Base-by-base conservation (phyloP, 148 eudicot species). In the Nyssa sinensis region DNA sequence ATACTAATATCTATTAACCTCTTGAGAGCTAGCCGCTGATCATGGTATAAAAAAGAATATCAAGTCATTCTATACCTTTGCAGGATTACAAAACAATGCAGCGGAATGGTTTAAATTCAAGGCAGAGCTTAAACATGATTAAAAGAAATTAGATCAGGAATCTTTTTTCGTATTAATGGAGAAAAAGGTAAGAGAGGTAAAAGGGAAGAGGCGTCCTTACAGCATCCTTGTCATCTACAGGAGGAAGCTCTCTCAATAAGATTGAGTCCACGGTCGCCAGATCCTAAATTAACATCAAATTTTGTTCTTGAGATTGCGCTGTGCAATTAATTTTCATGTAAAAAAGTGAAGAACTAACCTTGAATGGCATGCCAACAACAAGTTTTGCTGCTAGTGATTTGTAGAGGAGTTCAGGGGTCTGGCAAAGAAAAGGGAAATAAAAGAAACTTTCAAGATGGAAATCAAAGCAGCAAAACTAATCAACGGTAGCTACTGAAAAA, bases 191-290 rank as follows among this genome's bases (percentile, higher is more conserved):
- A 23, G 37, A 11, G n/a, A 37, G 62, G n/a, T 58, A 67, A 71
- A 53, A 35, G 61, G 34, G 60, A 16, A 17, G 44, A 47, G 30
- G 74, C 62, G 71, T 70, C 25, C 97, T 90, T 89, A 95, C 98
- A 47, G 96, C 88, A 74, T 92, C 87, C 68, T 69, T 82, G 72
- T 95, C 96, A 79, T 95, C 91, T 77, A 66, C 78, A 27, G 96
- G 80, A 31, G 98, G 98, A 80, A 95, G 97, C 80, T 92, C 87
- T 74, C 96, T 87, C 80, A 95, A 39, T 72, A 95, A 71, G 84
- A 95, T 92, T 35, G 97, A 92, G 81, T 95, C 98, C 74, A 95
- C 98, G 64, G 98, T 95, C 28, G 98, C 98, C 72, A 95, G 86
- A 82, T 95, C 98, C 98, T 95, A 81, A 66, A 77, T 33, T 67